Evolutionary conservation across 768 basidiomycete genomes (phyloP).

Genomic region (Agaricus subrufescens): DNA sequence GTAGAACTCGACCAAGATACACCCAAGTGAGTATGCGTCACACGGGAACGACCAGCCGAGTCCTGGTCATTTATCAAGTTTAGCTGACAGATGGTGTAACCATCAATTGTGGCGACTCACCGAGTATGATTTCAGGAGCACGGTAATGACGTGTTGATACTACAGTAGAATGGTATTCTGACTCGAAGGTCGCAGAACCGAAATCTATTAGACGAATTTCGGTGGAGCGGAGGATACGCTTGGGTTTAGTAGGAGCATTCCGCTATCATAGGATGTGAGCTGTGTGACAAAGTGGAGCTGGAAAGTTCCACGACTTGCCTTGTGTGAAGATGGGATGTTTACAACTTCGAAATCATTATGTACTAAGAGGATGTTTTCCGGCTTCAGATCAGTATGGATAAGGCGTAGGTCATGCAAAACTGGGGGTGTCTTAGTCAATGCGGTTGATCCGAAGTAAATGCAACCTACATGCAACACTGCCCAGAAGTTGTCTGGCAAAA

Average conservation of each 20-base stretch:
- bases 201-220: conserved; percentile 98
- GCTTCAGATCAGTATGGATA: conserved; percentile 98
- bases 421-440: conserved; percentile 28
- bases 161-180: conserved; percentile 97
- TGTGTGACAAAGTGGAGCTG: conserved; percentile 5
- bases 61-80: conserved; percentile 42
- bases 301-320: conserved; percentile 36
- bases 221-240: conserved; percentile 78
- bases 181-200: conserved; percentile 95
- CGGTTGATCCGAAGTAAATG: conserved; percentile 5
- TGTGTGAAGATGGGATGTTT: conserved; percentile 57
- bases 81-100: conserved; percentile 12
- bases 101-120: conserved; percentile 38
- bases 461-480: conserved; percentile 88
- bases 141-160: conserved; percentile 98
- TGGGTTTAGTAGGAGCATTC: conserved; percentile 59
- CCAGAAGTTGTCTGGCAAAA: conserved; percentile 88
- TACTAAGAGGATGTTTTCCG: conserved; percentile 96
- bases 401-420: conserved; percentile 89
- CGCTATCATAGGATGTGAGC: conserved; percentile 38
- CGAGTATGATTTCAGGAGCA: conserved; percentile 97
- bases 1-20: conserved; percentile 97
- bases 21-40: conserved; percentile 97
- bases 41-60: conserved; percentile 98
- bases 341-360: conserved; percentile 70